Evolutionary conservation across 805 yeast genomes (phyloP), one percentile per base, ranked within the genome.

Genomic region (Suhomyces tanzawaensis): DNA sequence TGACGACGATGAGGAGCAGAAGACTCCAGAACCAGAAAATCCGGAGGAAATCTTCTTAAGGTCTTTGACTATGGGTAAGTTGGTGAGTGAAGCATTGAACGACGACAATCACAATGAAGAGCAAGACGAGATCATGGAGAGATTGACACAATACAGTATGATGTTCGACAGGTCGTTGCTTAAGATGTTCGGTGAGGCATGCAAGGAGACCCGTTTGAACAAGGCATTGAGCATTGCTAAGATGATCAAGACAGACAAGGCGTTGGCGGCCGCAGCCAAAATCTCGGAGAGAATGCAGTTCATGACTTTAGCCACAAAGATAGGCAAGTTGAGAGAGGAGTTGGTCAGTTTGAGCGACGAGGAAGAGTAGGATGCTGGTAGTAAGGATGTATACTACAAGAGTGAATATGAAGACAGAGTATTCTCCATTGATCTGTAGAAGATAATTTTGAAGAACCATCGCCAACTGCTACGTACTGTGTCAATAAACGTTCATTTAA

Each of bases 231-330:
- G 83, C 23, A 58, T 93, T 19, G 89, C 79, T 6, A 73, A 71
- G 43, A 78, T 84, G 52, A 68, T 91, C 49, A 77, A 79, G 48
- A 83, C 80, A 47, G 91, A 85, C 44, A 80, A 83, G 48, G 95
- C 95, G 3, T 64, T 90, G 45, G 74, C 72, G 39, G 96, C 96
- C 0, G 96, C 97, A 1, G 68, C 77, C 11, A 84, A 84, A 60
- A 85, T 91, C 38, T 88, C 96, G 1, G 85, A 85, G 52, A 74
- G 96, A 41, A 60, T 64, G 47, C 67, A 60, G 39, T 66, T 57
- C 35, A 40, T 51, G 12, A 63, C 59, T 27, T 58, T 69, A 41
- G 69, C 69, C 6, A 50, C 44, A 26, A 65, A 64, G 43, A 63
- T 69, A 37, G 61, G 60, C 19, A 57, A 57, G 45, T 53, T 68